These are phyloP conservation scores for Colletotrichum incanum DNA, from an alignment of 2,329 filamentous ascomycete species.

Conservation along the genomic window DNA sequence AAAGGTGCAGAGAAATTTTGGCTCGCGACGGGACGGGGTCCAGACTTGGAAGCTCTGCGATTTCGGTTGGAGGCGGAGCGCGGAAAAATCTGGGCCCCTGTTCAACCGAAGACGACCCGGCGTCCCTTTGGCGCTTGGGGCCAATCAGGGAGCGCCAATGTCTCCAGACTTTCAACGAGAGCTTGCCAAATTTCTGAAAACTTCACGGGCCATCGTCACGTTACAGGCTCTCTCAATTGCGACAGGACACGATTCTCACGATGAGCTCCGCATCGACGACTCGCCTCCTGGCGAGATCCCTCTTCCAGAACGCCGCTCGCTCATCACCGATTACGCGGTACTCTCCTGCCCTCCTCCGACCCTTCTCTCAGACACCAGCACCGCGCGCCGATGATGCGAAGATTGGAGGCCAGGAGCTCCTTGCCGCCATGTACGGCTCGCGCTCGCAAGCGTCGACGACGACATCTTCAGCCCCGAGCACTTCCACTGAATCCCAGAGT, in stretches of 20 bases:
- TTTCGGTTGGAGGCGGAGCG: constrained; percentile 55
- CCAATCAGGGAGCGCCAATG: constrained; percentile 22
- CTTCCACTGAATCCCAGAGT: constrained; percentile 53
- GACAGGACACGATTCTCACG: constrained; percentile 46
- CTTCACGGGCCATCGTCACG: constrained; percentile 33
- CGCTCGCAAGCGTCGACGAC: not conserved
- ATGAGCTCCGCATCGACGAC: constrained; percentile 63
- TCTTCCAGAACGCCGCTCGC: constrained; percentile 50
- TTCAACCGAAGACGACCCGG: constrained; percentile 41
- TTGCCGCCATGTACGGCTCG: constrained; percentile 44
- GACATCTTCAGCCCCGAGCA: too few relatives aligned
- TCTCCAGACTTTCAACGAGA: constrained; percentile 31
- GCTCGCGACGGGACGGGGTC: constrained; percentile 36
- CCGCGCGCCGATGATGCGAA: constrained; percentile 46
- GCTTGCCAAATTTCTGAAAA: constrained; percentile 37
- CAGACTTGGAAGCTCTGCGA: constrained; percentile 50
- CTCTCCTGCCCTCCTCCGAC: constrained; percentile 48
- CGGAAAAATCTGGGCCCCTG: constrained; percentile 47
- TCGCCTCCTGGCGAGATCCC: constrained; percentile 60
- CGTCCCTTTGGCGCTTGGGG: not conserved
- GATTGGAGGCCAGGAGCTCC: constrained; percentile 41
- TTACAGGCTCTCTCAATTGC: constrained; percentile 9
- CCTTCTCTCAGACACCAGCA: constrained; percentile 58
- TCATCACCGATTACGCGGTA: constrained; percentile 41
- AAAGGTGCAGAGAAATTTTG: constrained; percentile 56